Evolutionary conservation across 306 rosid genomes (phyloP).

Genomic region (cucumber (Cucumis sativus)): Cucumber_9930_V3 NC_026659.2:28668501-28669000

Average conservation of each 20-base stretch:
- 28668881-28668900: slow-evolving; percentile 19
- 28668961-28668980: neutral
- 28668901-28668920: slow-evolving; percentile 31
- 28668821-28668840: slow-evolving; percentile 12
- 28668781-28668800: slow-evolving; percentile 21
- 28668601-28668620: slow-evolving; percentile 18
- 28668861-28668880: slow-evolving; percentile 17
- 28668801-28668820: slow-evolving; percentile 18
- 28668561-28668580: neutral
- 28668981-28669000: neutral
- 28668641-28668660: slow-evolving; percentile 96
- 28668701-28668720: slow-evolving; percentile 83
- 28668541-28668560: neutral
- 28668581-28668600: neutral
- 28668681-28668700: slow-evolving; percentile 48
- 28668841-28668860: slow-evolving; percentile 18
- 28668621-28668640: slow-evolving; percentile 93
- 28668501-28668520: neutral
- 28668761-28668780: slow-evolving; percentile 29
- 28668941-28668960: slow-evolving; percentile 43
- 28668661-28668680: slow-evolving; percentile 68
- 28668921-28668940: slow-evolving; percentile 36
- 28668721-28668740: slow-evolving; percentile 67
- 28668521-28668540: neutral
- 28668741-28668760: slow-evolving; percentile 60